Percentiles rank a stretch among this genome's conserved stretches.
Evolutionary conservation across 192 early-diverging fungal genomes (phyloP).

Genomic region (Coemansia sp.): DNA sequence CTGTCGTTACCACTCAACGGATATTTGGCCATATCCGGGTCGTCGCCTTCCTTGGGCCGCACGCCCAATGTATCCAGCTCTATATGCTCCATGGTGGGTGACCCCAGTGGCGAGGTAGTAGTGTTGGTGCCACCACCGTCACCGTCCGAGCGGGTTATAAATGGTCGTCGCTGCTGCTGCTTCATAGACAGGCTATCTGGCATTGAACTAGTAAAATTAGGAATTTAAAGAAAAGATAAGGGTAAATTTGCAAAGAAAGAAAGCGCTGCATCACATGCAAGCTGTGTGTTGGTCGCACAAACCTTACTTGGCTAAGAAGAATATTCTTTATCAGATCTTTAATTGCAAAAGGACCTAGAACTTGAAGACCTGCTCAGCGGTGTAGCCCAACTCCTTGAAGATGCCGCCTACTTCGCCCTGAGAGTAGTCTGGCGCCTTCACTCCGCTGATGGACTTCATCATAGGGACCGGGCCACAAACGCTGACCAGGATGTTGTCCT

Average conservation of each 20-base stretch:
- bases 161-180: slow-evolving; percentile 20
- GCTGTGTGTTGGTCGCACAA: neutral
- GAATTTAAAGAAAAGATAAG: neutral
- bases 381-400: slow-evolving; percentile 79
- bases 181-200: slow-evolving; percentile 33
- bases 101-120: neutral
- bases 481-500: slow-evolving; percentile 60
- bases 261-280: neutral
- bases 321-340: no score
- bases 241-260: neutral
- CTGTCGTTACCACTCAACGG: neutral
- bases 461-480: slow-evolving; percentile 73
- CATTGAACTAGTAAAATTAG: slow-evolving; percentile 17
- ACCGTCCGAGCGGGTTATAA: neutral
- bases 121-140: neutral
- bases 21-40: neutral
- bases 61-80: neutral
- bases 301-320: neutral
- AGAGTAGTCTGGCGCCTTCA: slow-evolving; percentile 76
- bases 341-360: slow-evolving; percentile 48
- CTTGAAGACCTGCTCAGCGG: slow-evolving; percentile 76
- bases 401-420: slow-evolving; percentile 85
- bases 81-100: slow-evolving; percentile 1
- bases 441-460: slow-evolving; percentile 71
- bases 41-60: neutral